Conservation (phyloP, 75 land plant genomes). For the Pinus albicaulis region DNA sequence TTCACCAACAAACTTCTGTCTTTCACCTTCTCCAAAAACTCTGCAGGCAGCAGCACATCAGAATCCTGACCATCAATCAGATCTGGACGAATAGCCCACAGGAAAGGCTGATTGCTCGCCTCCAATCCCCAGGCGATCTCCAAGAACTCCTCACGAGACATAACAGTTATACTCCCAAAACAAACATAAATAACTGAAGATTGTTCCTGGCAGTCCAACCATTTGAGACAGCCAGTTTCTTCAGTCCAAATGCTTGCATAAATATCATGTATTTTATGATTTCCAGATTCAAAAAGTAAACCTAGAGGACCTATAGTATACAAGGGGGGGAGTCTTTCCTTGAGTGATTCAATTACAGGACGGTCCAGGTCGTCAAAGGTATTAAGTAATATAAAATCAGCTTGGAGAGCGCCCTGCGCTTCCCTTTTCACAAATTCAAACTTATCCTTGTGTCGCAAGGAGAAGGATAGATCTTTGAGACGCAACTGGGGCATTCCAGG, state of each 20-base stretch:
- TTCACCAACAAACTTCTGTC: constrained; percentile 1
- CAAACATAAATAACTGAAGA: constrained; percentile 38
- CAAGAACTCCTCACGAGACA: constrained; percentile 15
- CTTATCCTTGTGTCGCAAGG: neutral
- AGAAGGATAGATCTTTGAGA: constrained; percentile 11
- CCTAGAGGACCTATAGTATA: constrained; percentile 1
- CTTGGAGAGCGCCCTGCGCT: neutral
- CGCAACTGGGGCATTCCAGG: constrained; percentile 5
- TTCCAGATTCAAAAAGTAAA: neutral
- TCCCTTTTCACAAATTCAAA: neutral
- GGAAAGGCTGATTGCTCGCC: constrained; percentile 13
- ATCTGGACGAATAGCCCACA: constrained; percentile 37
- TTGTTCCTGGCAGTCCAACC: constrained; percentile 36
- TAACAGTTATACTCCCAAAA: constrained; percentile 23
- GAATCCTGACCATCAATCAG: neutral
- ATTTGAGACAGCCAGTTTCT: constrained; percentile 18
- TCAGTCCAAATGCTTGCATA: neutral
- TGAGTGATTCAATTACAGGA: neutral
- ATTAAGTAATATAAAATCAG: neutral
- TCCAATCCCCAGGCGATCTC: constrained; percentile 30
- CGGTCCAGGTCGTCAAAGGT: constrained; percentile 2
- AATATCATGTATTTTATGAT: neutral
- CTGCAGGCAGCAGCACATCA: neutral
- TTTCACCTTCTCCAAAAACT: neutral
- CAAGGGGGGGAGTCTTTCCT: neutral